A percentile compares a stretch with the other conserved stretches of the same genome.
Conservation (phyloP, 2,329 filamentous ascomycete species). For the Aspergillus sp. region DNA sequence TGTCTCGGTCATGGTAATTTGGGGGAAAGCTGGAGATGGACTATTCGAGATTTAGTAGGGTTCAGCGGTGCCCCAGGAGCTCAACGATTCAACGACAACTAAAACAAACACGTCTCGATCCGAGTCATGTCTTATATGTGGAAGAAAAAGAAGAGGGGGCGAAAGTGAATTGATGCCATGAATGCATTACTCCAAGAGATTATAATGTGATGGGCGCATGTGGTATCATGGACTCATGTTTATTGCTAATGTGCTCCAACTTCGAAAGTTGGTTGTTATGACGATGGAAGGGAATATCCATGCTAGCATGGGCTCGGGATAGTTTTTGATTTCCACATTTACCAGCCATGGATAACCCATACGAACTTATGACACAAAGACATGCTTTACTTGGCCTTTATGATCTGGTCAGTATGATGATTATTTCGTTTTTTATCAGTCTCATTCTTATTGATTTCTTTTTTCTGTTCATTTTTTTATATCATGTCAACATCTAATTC, state of each 20-base stretch:
- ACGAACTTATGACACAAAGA: slow-evolving; percentile 8
- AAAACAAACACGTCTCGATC: neutral
- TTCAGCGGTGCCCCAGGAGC: slow-evolving; percentile 16
- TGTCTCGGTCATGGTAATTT: slow-evolving; percentile 46
- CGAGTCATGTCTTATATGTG: neutral
- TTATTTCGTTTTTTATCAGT: too few relatives aligned
- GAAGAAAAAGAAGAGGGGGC: neutral
- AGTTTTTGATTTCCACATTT: too few relatives aligned
- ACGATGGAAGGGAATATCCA: too few relatives aligned
- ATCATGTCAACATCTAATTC: too few relatives aligned
- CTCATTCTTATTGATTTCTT: too few relatives aligned
- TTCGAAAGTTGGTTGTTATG: too few relatives aligned
- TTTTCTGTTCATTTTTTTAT: too few relatives aligned
- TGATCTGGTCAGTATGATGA: slow-evolving; percentile 4
- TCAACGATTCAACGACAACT: slow-evolving; percentile 2
- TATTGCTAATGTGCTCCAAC: too few relatives aligned
- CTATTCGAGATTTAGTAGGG: slow-evolving; percentile 49
- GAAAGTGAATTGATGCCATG: neutral
- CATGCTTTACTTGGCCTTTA: slow-evolving; percentile 3
- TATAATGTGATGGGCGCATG: too few relatives aligned
- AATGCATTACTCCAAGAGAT: too few relatives aligned
- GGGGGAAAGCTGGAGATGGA: slow-evolving; percentile 69
- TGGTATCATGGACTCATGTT: too few relatives aligned
- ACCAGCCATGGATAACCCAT: neutral
- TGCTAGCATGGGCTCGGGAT: too few relatives aligned